Evolutionary conservation across 164 flowering plant species (phyloP).

Genomic region (Liriodendron chinense): DNA sequence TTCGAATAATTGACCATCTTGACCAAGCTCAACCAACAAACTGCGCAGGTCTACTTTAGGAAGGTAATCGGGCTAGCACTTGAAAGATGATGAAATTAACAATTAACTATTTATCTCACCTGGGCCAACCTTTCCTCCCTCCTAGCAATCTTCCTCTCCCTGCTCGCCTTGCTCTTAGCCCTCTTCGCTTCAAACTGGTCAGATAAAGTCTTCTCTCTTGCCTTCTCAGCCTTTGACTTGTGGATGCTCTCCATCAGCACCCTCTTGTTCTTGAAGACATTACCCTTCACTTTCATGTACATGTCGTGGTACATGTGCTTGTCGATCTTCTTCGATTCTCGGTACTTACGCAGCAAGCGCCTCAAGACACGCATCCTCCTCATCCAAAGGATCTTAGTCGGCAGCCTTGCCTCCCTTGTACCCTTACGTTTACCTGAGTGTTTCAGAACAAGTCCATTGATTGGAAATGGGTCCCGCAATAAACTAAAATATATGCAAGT

Average conservation of each 20-base stretch:
- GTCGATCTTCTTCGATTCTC: conserved; percentile 30
- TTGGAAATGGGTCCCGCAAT: not conserved
- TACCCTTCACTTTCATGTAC: conserved; percentile 39
- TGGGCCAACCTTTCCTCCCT: conserved; percentile 54
- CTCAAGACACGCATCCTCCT: conserved; percentile 33
- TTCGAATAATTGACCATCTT: too few relatives aligned
- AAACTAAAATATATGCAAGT: not conserved
- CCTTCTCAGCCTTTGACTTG: conserved; percentile 32
- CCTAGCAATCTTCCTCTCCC: conserved; percentile 33
- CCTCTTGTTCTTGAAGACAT: conserved; percentile 37
- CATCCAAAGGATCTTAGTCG: conserved; percentile 36
- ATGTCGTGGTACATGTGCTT: conserved; percentile 34
- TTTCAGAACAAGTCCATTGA: not conserved
- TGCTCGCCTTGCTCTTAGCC: conserved; percentile 20
- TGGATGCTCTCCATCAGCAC: conserved; percentile 39
- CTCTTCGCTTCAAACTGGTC: conserved; percentile 31
- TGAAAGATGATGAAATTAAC: not conserved
- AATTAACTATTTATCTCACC: conserved; percentile 3
- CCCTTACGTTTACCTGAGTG: conserved; percentile 29
- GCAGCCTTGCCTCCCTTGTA: conserved; percentile 37
- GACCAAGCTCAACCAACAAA: too few relatives aligned
- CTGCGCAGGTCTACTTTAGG: too few relatives aligned
- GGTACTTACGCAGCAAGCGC: conserved; percentile 30
- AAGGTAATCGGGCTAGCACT: too few relatives aligned
- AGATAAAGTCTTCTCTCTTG: conserved; percentile 22